Conservation (phyloP, 2,329 filamentous ascomycete species). For the Sordariomycetes sp. region DNA sequence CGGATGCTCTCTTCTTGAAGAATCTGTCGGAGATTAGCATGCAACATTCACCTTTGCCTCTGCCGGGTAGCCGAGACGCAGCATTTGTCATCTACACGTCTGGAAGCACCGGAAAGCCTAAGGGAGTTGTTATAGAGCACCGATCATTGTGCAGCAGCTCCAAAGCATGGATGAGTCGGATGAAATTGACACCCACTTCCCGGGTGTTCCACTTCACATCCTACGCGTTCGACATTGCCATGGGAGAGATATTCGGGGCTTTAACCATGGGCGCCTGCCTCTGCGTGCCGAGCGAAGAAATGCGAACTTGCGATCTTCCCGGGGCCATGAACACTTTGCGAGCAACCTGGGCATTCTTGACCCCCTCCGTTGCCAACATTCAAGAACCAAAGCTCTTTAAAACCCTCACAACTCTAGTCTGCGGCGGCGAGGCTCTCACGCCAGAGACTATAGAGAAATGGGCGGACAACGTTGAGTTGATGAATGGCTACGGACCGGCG, state of each 20-base stretch:
- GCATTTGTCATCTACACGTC: slow-evolving; percentile 7
- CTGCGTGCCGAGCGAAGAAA: slow-evolving; percentile 9
- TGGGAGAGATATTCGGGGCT: slow-evolving; percentile 4
- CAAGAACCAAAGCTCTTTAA: slow-evolving; percentile 1
- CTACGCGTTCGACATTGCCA: slow-evolving; percentile 7
- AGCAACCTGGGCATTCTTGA: slow-evolving; percentile 2
- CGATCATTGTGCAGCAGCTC: not conserved
- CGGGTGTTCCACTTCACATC: slow-evolving; percentile 8
- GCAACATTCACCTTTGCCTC: not conserved
- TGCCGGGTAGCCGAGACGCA: not conserved
- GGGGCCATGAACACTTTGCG: not conserved
- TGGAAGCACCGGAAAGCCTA: slow-evolving; percentile 6
- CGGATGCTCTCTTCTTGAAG: not conserved
- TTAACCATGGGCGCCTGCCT: slow-evolving; percentile 7
- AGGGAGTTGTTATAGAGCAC: slow-evolving; percentile 6
- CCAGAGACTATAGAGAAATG: slow-evolving; percentile 22
- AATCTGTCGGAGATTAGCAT: not conserved
- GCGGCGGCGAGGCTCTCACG: slow-evolving; percentile 38
- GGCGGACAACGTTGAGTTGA: slow-evolving; percentile 15
- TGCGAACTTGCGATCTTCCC: slow-evolving; percentile 5
- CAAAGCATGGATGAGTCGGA: slow-evolving; percentile 16
- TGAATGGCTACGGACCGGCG: slow-evolving; percentile 35
- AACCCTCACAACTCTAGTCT: slow-evolving; percentile 1
- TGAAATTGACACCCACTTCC: slow-evolving; percentile 1
- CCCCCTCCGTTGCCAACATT: slow-evolving; percentile 5